phyloP scores from a whole-genome alignment of 805 yeast species.

The Saccharomycopsis sp. region DNA sequence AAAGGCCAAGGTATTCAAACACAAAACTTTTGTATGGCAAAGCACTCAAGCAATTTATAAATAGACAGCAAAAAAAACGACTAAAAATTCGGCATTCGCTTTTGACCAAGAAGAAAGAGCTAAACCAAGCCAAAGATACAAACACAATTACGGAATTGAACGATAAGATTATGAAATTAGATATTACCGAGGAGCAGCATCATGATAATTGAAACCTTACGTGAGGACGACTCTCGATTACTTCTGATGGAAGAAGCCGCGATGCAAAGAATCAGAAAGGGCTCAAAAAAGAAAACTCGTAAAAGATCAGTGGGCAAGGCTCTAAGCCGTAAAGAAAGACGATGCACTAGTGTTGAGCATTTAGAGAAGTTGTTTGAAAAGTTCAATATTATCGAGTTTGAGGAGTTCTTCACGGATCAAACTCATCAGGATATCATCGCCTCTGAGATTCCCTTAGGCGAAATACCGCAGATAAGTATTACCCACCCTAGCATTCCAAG shows the following conservation, averaged over 20 bases:
- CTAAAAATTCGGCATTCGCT: not conserved
- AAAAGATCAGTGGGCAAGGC: not conserved
- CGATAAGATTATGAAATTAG: not conserved
- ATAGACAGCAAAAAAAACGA: not conserved
- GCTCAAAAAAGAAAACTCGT: not conserved
- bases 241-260: too few relatives aligned
- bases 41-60: not conserved
- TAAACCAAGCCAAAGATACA: not conserved
- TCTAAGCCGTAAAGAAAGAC: not conserved
- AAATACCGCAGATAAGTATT: too few relatives aligned
- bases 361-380: slow-evolving; percentile 8
- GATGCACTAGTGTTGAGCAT: not conserved
- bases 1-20: not conserved
- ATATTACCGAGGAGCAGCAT: not conserved
- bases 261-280: not conserved
- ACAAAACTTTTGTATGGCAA: slow-evolving; percentile 2
- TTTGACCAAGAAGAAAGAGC: too few relatives aligned
- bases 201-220: not conserved
- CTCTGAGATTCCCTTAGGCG: too few relatives aligned
- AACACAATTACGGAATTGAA: not conserved
- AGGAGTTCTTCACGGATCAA: not conserved
- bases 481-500: not conserved
- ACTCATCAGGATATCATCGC: too few relatives aligned
- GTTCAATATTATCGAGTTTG: slow-evolving; percentile 3
- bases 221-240: not conserved